Conservation (phyloP, 805 yeast species). For the Candida argentea region DNA sequence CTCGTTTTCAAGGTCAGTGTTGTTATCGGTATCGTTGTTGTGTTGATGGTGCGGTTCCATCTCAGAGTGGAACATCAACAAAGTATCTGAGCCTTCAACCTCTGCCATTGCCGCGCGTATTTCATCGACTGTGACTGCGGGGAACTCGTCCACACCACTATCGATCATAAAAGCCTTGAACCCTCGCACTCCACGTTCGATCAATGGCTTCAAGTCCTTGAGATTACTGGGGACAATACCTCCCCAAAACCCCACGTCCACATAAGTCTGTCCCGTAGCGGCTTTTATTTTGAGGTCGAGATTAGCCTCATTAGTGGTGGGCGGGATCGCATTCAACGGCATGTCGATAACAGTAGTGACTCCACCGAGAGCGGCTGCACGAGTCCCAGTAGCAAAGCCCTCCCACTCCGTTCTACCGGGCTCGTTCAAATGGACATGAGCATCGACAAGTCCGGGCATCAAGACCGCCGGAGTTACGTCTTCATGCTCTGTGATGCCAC, state of each 20-base stretch:
- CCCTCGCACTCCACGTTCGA: slow-evolving; percentile 83
- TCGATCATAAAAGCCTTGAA: slow-evolving; percentile 90
- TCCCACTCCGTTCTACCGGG: slow-evolving; percentile 99
- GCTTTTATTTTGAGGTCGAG: slow-evolving; percentile 68
- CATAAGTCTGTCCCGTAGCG: slow-evolving; percentile 78
- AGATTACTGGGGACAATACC: slow-evolving; percentile 80
- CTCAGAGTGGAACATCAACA: slow-evolving; percentile 91
- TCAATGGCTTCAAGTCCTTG: slow-evolving; percentile 60
- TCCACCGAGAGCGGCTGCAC: slow-evolving; percentile 92
- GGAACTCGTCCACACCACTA: slow-evolving; percentile 95
- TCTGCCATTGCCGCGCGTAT: slow-evolving; percentile 55
- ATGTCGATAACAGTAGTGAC: slow-evolving; percentile 92
- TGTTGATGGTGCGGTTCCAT: slow-evolving; percentile 40
- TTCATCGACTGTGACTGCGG: slow-evolving; percentile 59
- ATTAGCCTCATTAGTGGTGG: slow-evolving; percentile 78
- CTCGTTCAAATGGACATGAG: slow-evolving; percentile 91
- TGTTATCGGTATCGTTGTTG: slow-evolving; percentile 1
- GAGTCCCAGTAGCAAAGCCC: slow-evolving; percentile 94
- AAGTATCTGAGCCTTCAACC: slow-evolving; percentile 54
- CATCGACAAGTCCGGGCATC: slow-evolving; percentile 86
- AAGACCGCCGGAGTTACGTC: slow-evolving; percentile 55
- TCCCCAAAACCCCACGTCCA: slow-evolving; percentile 95
- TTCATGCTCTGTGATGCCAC: slow-evolving; percentile 8
- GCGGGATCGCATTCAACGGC: slow-evolving; percentile 95
- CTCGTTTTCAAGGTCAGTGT: not conserved